A percentile compares a stretch with the other conserved stretches of the same genome.
phyloP scores from a whole-genome alignment of 805 yeast species.

The Metschnikowia gelsemii region DNA sequence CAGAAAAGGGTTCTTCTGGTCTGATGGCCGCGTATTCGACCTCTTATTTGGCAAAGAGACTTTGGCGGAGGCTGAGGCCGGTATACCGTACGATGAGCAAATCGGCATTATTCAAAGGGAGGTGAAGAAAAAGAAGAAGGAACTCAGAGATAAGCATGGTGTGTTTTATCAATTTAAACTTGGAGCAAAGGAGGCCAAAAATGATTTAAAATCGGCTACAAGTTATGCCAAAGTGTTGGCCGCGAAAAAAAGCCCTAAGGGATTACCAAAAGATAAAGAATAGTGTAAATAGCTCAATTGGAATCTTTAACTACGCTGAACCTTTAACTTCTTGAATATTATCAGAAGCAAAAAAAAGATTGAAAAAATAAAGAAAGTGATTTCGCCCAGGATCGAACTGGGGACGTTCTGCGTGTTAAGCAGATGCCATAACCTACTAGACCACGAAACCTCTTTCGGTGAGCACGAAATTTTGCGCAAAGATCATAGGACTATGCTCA shows the following conservation, averaged over 20 bases:
- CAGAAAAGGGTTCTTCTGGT: conserved; percentile 88
- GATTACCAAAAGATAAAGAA: conserved; percentile 17
- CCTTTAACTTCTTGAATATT: too few relatives aligned
- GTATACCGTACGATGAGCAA: conserved; percentile 60
- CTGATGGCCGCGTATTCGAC: conserved; percentile 85
- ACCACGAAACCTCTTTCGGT: conserved; percentile 77
- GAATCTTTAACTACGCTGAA: too few relatives aligned
- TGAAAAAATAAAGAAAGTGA: too few relatives aligned
- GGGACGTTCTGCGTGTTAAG: conserved; percentile 99
- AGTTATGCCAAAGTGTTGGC: conserved; percentile 24
- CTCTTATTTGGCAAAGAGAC: conserved; percentile 77
- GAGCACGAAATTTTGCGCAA: too few relatives aligned
- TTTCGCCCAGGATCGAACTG: conserved; percentile 99
- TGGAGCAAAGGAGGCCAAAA: conserved; percentile 32
- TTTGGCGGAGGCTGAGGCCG: conserved; percentile 72
- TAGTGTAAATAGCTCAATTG: conserved; percentile 10
- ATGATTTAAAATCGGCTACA: conserved; percentile 27
- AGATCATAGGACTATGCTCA: too few relatives aligned
- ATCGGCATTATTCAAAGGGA: conserved; percentile 48
- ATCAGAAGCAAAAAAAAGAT: too few relatives aligned
- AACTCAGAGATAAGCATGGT: conserved; percentile 55
- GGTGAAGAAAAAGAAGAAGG: conserved; percentile 48
- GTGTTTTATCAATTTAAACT: conserved; percentile 58
- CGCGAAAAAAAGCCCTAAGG: conserved; percentile 10
- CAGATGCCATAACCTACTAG: conserved; percentile 99